Conservation (phyloP, 805 yeast species). For the Yarrowia sp. region DNA sequence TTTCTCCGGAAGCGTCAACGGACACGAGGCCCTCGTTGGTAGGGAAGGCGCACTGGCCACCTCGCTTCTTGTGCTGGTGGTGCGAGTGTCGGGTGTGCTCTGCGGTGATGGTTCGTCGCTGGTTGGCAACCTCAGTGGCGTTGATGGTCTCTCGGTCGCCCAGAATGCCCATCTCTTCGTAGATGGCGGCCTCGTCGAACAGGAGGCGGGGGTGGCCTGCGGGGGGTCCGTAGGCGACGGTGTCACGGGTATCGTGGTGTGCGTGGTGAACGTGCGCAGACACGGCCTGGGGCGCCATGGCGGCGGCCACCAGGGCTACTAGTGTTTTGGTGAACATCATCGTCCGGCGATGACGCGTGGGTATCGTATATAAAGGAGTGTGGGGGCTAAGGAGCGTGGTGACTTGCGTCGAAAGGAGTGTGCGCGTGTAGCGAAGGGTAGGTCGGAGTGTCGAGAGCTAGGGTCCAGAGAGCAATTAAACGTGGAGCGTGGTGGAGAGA, state of each 20-base stretch:
- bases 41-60: constrained; percentile 62
- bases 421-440: constrained; percentile 1
- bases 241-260: background rate
- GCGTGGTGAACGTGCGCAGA: constrained; percentile 15
- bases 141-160: constrained; percentile 3
- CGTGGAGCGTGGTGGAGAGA: background rate
- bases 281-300: background rate
- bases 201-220: constrained; percentile 15
- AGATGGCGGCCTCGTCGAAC: constrained; percentile 5
- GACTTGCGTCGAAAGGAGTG: constrained; percentile 12
- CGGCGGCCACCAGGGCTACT: constrained; percentile 15
- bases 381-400: constrained; percentile 2
- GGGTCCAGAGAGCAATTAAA: background rate
- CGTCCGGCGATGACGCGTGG: constrained; percentile 26
- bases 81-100: constrained; percentile 7
- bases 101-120: background rate
- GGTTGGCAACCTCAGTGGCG: background rate
- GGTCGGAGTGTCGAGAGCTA: background rate
- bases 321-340: constrained; percentile 12
- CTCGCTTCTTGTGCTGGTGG: constrained; percentile 29
- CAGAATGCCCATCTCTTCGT: constrained; percentile 16
- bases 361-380: too few species aligned
- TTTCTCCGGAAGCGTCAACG: constrained; percentile 55
- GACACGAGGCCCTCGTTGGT: constrained; percentile 63
- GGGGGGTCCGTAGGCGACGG: background rate